Conservation (phyloP, 768 basidiomycete genomes). For the Serendipita sp. region DNA sequence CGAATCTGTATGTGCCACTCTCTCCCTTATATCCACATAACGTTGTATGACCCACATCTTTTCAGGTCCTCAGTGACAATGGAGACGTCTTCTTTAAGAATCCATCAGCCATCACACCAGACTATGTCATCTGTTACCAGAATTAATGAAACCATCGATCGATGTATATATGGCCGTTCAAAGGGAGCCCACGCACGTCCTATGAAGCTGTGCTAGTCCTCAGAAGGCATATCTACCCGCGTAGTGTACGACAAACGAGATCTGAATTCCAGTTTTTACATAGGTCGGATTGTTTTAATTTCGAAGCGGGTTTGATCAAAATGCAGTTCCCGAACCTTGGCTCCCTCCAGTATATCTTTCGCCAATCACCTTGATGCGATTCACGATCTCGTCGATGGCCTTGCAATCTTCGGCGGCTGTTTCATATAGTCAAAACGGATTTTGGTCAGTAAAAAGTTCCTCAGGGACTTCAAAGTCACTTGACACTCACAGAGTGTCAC, state of each 20-base stretch:
- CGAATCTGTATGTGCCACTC: background rate
- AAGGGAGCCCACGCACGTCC: too few species aligned
- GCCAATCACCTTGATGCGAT: background rate
- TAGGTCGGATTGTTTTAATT: too few species aligned
- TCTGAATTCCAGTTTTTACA: too few species aligned
- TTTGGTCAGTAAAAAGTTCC: background rate
- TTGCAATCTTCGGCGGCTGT: conserved; percentile 13
- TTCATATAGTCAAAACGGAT: background rate
- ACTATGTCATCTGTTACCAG: background rate
- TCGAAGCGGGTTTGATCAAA: background rate
- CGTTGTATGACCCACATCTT: background rate
- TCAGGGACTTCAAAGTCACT: background rate
- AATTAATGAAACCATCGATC: background rate
- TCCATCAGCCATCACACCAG: background rate
- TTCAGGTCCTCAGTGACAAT: background rate
- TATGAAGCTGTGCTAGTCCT: too few species aligned
- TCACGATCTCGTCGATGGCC: conserved; percentile 14
- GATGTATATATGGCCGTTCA: too few species aligned
- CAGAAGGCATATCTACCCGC: too few species aligned
- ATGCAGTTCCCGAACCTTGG: background rate
- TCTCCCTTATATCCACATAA: background rate
- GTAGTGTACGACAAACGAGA: too few species aligned
- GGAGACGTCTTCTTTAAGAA: background rate
- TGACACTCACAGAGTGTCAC: conserved; percentile 12
- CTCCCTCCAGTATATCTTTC: background rate